These are phyloP conservation scores for Cryomyces minteri DNA, from an alignment of 495 filamentous ascomycete genomes.

Conservation along the genomic window DNA sequence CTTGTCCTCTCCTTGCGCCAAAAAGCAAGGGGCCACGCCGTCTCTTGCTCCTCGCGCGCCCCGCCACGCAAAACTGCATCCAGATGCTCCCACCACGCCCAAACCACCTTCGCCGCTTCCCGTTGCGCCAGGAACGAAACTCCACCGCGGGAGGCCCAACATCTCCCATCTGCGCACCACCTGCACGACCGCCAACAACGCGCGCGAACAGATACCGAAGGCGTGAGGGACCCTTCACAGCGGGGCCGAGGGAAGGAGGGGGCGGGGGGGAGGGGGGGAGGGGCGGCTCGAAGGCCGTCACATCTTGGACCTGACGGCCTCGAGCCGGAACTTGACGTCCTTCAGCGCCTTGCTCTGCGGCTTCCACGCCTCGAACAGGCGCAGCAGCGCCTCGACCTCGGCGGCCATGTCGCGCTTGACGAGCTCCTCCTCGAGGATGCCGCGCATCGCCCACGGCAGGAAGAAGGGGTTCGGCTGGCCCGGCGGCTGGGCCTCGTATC, in stretches of 20 bases:
- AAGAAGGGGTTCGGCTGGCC: slow-evolving; percentile 53
- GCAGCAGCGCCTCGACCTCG: slow-evolving; percentile 63
- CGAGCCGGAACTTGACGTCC: slow-evolving; percentile 89
- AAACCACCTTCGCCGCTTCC: too few species aligned
- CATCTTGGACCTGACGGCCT: slow-evolving; percentile 75
- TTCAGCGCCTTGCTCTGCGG: slow-evolving; percentile 75
- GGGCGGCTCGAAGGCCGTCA: background rate
- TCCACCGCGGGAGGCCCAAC: background rate
- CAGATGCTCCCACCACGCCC: too few species aligned
- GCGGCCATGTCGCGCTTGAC: slow-evolving; percentile 59
- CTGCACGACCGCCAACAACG: background rate
- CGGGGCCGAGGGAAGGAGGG: too few species aligned
- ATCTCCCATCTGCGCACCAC: background rate
- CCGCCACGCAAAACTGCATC: too few species aligned
- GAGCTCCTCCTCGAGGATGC: slow-evolving; percentile 78
- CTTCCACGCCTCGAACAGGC: slow-evolving; percentile 88
- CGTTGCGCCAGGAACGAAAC: background rate
- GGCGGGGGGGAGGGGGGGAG: too few species aligned
- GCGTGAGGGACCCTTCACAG: background rate
- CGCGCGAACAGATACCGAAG: background rate
- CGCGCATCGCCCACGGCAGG: slow-evolving; percentile 85
- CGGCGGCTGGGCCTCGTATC: slow-evolving; percentile 22
- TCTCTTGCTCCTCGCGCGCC: too few species aligned
- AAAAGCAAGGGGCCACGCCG: too few species aligned
- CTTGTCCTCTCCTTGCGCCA: too few species aligned